Evolutionary conservation across 257 asterid genomes (phyloP).

Genomic region (Gentiana straminea): DNA sequence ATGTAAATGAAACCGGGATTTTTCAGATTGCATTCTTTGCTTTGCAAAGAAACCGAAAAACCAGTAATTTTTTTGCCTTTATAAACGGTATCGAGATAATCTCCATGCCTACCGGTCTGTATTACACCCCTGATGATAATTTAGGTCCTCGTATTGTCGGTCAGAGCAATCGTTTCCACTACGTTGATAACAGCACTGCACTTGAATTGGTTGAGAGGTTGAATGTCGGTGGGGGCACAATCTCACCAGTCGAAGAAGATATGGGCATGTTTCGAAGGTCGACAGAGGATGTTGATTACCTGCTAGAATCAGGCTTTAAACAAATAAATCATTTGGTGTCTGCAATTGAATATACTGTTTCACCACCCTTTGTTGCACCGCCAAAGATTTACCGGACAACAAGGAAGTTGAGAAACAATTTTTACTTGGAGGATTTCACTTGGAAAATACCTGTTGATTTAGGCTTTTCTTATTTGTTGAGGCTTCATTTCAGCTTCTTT

Average conservation of each 20-base stretch:
- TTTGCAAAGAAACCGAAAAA: neutral
- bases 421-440: neutral
- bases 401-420: conserved; percentile 8
- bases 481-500: conserved; percentile 5
- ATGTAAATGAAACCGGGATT: conserved; percentile 15
- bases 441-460: conserved; percentile 7
- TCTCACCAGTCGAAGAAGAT: conserved; percentile 42
- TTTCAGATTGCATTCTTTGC: conserved; percentile 27
- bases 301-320: conserved; percentile 22
- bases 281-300: conserved; percentile 34
- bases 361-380: conserved; percentile 23
- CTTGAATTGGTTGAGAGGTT: conserved; percentile 42
- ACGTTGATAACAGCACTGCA: conserved; percentile 37
- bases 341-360: conserved; percentile 7
- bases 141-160: conserved; percentile 37
- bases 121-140: conserved; percentile 37
- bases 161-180: conserved; percentile 25
- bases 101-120: conserved; percentile 25
- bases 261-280: conserved; percentile 34
- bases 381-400: conserved; percentile 29
- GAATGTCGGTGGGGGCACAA: conserved; percentile 38
- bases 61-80: conserved; percentile 20
- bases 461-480: conserved; percentile 8
- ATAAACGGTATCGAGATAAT: conserved; percentile 40
- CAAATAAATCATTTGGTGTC: conserved; percentile 13